These are phyloP conservation scores for Pseudogymnoascus sp. DNA, from an alignment of 2,329 filamentous ascomycete genomes.

Conservation along the genomic window DNA sequence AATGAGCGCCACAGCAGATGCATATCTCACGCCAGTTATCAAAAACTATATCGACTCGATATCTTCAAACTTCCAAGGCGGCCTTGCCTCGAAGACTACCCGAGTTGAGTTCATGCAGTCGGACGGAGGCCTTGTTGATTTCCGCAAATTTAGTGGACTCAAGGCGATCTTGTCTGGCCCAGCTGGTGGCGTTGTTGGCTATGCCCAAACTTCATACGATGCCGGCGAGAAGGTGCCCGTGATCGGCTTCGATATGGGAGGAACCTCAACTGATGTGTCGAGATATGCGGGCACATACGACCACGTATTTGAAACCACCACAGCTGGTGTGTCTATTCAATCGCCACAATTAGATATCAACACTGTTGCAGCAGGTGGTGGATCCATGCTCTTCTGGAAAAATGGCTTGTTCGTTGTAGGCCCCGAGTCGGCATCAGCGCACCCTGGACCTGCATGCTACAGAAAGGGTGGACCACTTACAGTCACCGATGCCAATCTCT, in stretches of 20 bases:
- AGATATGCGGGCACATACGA: slow-evolving; percentile 59
- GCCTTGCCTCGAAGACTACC: slow-evolving; percentile 51
- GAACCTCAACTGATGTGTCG: slow-evolving; percentile 61
- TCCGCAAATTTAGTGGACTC: slow-evolving; percentile 52
- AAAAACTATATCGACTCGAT: slow-evolving; percentile 60
- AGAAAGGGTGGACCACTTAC: slow-evolving; percentile 80
- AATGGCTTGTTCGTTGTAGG: slow-evolving; percentile 66
- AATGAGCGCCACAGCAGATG: slow-evolving; percentile 59
- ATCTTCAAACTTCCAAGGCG: slow-evolving; percentile 54
- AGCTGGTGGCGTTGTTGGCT: slow-evolving; percentile 60
- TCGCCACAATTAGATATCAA: slow-evolving; percentile 75
- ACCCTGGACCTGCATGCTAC: slow-evolving; percentile 85
- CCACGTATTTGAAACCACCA: slow-evolving; percentile 69
- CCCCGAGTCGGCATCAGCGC: slow-evolving; percentile 58
- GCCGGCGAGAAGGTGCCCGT: slow-evolving; percentile 54
- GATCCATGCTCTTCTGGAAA: slow-evolving; percentile 51
- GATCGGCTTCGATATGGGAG: slow-evolving; percentile 63
- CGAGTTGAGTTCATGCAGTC: slow-evolving; percentile 63
- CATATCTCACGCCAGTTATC: slow-evolving; percentile 60
- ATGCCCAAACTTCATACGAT: slow-evolving; percentile 57
- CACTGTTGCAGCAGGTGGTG: slow-evolving; percentile 42
- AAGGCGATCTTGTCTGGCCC: slow-evolving; percentile 58
- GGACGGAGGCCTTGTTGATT: slow-evolving; percentile 35
- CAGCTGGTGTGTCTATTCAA: slow-evolving; percentile 69
- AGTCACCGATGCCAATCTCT: slow-evolving; percentile 85